Base-by-base conservation (phyloP, 441 rosid species). In the Biscutella laevigata region DNA sequence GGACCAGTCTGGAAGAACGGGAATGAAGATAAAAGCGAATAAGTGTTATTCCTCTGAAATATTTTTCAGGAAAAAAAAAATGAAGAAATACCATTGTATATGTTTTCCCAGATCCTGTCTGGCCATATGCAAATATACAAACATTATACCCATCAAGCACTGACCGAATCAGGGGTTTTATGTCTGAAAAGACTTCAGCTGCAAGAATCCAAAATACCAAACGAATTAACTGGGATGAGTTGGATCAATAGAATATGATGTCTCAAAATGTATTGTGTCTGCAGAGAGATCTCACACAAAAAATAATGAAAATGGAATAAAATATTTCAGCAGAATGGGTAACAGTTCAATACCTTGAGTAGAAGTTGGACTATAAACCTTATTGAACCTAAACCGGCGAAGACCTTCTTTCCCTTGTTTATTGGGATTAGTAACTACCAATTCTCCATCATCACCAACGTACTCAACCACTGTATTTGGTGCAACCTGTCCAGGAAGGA, bases 81-180 rank as follows among this genome's bases (percentile, higher is more conserved):
- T 19, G 25, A 25, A 13, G 26, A 21, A 21, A 2, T 70, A 82
- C 89, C 89, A 79, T 82, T 5, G 83, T 82, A 54, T 75, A 71
- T n/a, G 88, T 82, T 64, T 82, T 82, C 14, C 88, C 88, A 2
- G 89, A 82, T 53, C 89, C 85, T 17, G 89, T 82, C 71, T 82
- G 89, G 9, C 89, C 89, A 32, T 82, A 82, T 17, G 89, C 89
- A 64, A 82, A 79, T 67, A 82, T 82, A 63, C 89, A 79, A 3
- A 77, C 89, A 60, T 75, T 77, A 49, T 68, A 79, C 15, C 89
- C 89, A 64, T 82, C 85, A 43, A 82, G 80, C 3, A 67, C 89
- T n/a, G 89, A 82, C 14, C 77, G 63, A 26, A 82, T 63, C 63
- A 77, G 52, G 0, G 89, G 82, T 69, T 72, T 74, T 29, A 69